Evolutionary conservation across 1,284 basidiomycete genomes (phyloP).

Genomic region (Earliella scabrosa): DNA sequence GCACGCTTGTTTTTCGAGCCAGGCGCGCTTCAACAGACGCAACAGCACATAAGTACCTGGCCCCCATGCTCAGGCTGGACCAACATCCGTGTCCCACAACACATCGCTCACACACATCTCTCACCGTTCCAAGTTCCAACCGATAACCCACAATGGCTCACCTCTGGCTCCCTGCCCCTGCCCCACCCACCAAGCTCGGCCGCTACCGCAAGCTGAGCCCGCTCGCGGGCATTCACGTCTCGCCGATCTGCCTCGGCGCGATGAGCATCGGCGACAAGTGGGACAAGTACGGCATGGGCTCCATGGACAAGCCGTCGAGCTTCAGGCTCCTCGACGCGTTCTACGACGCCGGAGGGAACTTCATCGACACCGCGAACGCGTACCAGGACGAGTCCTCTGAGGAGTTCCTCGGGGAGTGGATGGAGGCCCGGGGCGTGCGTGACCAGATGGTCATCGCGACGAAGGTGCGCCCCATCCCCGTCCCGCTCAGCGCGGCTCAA

Average conservation of each 20-base stretch:
- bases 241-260: conserved; percentile 53
- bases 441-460: conserved; percentile 51
- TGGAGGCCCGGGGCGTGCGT: conserved; percentile 41
- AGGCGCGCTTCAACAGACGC: too few relatives aligned
- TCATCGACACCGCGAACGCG: conserved; percentile 38
- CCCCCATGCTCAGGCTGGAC: too few relatives aligned
- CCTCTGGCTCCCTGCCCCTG: conserved; percentile 18
- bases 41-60: too few relatives aligned
- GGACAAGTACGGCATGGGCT: conserved; percentile 40
- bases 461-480: conserved; percentile 28
- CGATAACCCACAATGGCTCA: too few relatives aligned
- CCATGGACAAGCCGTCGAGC: conserved; percentile 41
- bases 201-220: conserved; percentile 28
- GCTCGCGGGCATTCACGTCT: conserved; percentile 41
- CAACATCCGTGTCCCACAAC: too few relatives aligned
- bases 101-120: too few relatives aligned
- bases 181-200: conserved; percentile 23
- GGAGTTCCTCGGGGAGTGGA: conserved; percentile 48
- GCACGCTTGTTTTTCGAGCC: too few relatives aligned
- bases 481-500: too few relatives aligned
- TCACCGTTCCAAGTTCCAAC: too few relatives aligned
- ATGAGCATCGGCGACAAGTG: conserved; percentile 58
- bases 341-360: conserved; percentile 37
- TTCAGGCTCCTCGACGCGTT: conserved; percentile 41
- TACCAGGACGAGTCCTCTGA: conserved; percentile 40